These are phyloP conservation scores for Aspergillus phoenicis DNA, from an alignment of 2,329 filamentous ascomycete genomes.

Conservation along the genomic window DNA sequence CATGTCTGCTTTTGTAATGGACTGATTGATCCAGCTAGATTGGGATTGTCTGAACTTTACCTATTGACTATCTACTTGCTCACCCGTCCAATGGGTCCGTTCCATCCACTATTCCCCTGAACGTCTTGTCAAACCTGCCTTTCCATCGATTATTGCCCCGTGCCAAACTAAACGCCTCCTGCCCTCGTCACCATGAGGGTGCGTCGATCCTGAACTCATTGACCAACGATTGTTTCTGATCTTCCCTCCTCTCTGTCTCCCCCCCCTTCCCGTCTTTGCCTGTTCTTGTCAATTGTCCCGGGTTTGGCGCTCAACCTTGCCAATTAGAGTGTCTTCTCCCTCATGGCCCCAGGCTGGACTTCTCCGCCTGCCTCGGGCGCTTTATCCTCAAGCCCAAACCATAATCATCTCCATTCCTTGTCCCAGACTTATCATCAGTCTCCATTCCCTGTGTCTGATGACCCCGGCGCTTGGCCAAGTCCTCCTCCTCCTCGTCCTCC, in stretches of 20 bases:
- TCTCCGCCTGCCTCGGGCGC: constrained; percentile 26
- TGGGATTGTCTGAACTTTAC: constrained; percentile 1
- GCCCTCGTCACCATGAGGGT: constrained; percentile 22
- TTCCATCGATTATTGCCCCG: constrained; percentile 2
- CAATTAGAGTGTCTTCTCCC: constrained; percentile 14
- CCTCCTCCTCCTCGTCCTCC: constrained; percentile 17
- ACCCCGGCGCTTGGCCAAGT: constrained; percentile 20
- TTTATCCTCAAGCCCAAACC: constrained; percentile 8
- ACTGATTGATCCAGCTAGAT: background rate
- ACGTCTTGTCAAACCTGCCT: background rate
- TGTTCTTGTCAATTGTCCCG: constrained; percentile 14
- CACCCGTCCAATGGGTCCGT: background rate
- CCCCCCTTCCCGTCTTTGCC: constrained; percentile 17
- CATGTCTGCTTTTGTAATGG: background rate
- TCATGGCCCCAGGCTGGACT: constrained; percentile 25
- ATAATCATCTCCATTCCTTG: background rate
- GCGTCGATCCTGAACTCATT: constrained; percentile 25
- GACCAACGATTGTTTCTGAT: constrained; percentile 22
- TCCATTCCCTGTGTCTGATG: constrained; percentile 16
- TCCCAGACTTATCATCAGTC: constrained; percentile 14
- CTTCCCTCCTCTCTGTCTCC: constrained; percentile 17
- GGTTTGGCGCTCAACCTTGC: constrained; percentile 4
- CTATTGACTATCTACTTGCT: no score
- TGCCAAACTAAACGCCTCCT: constrained; percentile 9
- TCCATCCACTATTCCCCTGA: background rate